Base-by-base conservation (phyloP, 495 filamentous ascomycete genomes). In the Recurvomyces mirabilis region DNA sequence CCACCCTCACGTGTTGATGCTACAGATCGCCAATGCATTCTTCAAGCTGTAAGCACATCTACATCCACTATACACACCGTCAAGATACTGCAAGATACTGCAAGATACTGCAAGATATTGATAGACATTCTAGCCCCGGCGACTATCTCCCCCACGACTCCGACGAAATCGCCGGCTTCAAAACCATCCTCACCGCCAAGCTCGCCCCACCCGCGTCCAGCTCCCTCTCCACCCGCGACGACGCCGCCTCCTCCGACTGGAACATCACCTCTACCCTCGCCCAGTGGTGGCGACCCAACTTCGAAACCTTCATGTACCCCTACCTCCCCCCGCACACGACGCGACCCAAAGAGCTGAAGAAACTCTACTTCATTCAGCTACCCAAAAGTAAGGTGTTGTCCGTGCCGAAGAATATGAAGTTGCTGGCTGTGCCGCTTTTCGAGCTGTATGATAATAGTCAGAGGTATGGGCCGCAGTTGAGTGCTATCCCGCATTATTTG, bases 271-370 rank as follows among this genome's bases (percentile, higher is more conserved):
- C 95, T 55, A 93, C 87, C 3, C 73, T 98, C 35, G 89, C 91
- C 28, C 87, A 94, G 67, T 98, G 93, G 91, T 98, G 87, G 87
- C 71, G 91, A 21, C 91, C 91, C 31, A 96, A 94, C 66, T 94
- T 96, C 58, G 91, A 98, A 69, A 98, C 91, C 1, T 96, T 95
- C 70, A 95, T 95, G 91, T 98, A 98, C 62, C 91, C 91, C 0
- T 98, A 93, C 65, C 78, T 94, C 33, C 91, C 91, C 5, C 83
- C 87, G 14, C 91, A 98, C 63, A 83, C 94, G 45, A 94, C 91
- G 7, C 73, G 93, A 31, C 91, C 91, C 14, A 98, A 95, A 70
- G 91, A 98, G 72, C 94, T 88, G 70, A 98, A 98, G 72, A 98
- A 98, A 74, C 70, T 95, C 37, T 98, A 95, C 61, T 84, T 96